These are phyloP conservation scores for Termitomyces sp. DNA, from an alignment of 768 basidiomycete species.

Conservation along the genomic window DNA sequence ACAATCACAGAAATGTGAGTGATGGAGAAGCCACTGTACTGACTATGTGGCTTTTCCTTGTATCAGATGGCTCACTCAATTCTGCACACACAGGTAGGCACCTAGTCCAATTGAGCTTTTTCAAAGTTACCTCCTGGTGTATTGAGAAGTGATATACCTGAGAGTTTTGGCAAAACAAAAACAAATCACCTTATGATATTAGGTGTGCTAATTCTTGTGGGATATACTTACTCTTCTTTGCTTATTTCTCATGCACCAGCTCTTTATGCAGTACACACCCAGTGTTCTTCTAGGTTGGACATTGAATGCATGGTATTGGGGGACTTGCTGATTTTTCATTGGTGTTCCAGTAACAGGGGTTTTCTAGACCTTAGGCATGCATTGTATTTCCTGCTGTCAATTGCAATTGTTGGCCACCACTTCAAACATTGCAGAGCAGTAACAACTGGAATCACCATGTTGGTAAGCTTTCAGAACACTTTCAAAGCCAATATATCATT, in stretches of 20 bases:
- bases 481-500: neutral
- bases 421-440: slow-evolving; percentile 36
- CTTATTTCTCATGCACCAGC: slow-evolving; percentile 19
- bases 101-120: slow-evolving; percentile 17
- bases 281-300: slow-evolving; percentile 37
- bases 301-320: slow-evolving; percentile 50
- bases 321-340: slow-evolving; percentile 21
- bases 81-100: slow-evolving; percentile 42
- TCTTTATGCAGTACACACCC: slow-evolving; percentile 40
- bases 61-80: slow-evolving; percentile 38
- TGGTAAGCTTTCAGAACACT: slow-evolving; percentile 31
- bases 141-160: slow-evolving; percentile 46
- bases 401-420: slow-evolving; percentile 43
- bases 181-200: slow-evolving; percentile 40
- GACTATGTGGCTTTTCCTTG: neutral
- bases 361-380: slow-evolving; percentile 46
- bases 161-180: slow-evolving; percentile 29
- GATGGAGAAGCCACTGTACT: neutral
- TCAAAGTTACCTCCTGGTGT: slow-evolving; percentile 40
- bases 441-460: slow-evolving; percentile 34
- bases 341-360: slow-evolving; percentile 37
- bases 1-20: slow-evolving; percentile 43
- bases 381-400: slow-evolving; percentile 46
- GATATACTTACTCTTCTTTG: neutral
- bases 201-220: slow-evolving; percentile 23